Conservation (phyloP, 139 green algal species). For the Chlamydomonas incerta region DNA sequence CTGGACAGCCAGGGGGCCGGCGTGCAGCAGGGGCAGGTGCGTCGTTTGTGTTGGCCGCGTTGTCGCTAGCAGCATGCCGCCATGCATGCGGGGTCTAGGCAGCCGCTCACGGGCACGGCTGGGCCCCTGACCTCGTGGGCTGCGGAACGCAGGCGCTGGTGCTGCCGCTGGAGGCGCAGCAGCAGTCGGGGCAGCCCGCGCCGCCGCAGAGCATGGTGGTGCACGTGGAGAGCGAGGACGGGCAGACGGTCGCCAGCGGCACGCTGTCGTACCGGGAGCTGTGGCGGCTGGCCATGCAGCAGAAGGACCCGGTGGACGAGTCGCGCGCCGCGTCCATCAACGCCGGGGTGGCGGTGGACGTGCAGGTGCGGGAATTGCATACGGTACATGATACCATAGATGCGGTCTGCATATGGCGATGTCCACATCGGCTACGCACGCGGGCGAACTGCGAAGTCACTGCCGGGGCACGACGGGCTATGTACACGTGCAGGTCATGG, state of each 20-base stretch:
- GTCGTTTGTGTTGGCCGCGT: no score
- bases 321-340: background rate
- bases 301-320: slow-evolving; percentile 30
- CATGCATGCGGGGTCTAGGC: no score
- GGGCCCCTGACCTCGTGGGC: no score
- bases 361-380: slow-evolving; percentile 13
- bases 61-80: no score
- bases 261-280: slow-evolving; percentile 27
- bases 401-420: background rate
- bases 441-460: no score
- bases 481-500: background rate
- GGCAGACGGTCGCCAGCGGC: background rate
- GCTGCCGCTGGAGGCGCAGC: slow-evolving; percentile 3
- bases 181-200: background rate
- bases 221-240: background rate
- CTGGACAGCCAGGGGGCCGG: slow-evolving; percentile 12
- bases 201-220: background rate
- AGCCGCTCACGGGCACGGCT: no score
- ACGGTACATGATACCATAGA: background rate
- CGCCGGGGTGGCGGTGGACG: background rate
- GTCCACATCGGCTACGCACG: background rate
- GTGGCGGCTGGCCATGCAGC: slow-evolving; percentile 12
- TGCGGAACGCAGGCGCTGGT: slow-evolving; percentile 34
- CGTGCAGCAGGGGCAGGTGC: background rate
- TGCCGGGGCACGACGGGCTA: no score